Evolutionary conservation across 2,329 filamentous ascomycete genomes (phyloP), one percentile per base, ranked within the genome.

Genomic region (Xylaria sp.): DNA sequence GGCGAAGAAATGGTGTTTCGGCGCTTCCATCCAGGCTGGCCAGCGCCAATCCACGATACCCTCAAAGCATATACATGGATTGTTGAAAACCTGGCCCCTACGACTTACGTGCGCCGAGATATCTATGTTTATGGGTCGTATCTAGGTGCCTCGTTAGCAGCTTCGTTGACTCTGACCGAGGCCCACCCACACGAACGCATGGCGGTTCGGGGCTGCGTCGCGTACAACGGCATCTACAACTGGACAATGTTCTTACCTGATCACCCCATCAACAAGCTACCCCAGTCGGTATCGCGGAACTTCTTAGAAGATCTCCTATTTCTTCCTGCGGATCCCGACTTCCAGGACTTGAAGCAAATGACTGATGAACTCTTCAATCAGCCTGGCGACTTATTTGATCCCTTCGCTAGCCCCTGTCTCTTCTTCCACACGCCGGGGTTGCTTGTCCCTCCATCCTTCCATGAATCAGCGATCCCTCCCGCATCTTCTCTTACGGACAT

Each of bases 221-320:
- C 84, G 8, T 86, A 86, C 77, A 88, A 91, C 72, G 89, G 88
- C 51, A 83, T 91, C 67, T 91, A 89, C 79, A 86, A 91, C 79
- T 91, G 89, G 89, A 88, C 87, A 66, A 86, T 82, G 76, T 87
- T 90, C 68, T 81, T 89, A 12, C 85, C 86, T 0, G 83, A 86
- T 70, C 86, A 89, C 66, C 82, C 81, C 7, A 77, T 84, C 69
- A 84, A 87, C 72, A 72, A 76, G 41, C 66, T 66, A 6, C 64
- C 73, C 0, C 61, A 71, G 10, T 75, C 69, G 34, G 65, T 37
- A 51, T 32, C 59, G 20, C 13, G 20, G 57, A 65, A 74, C 48
- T 41, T 74, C 7, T 46, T 72, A 1, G 71, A 77, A 8, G 71
- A 74, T 10, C 68, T 74, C 9, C 61, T 74, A 10, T 62, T 73